Evolutionary conservation across 2,329 filamentous ascomycete species (phyloP).

Genomic region (Calonectria pauciramosa): DNA sequence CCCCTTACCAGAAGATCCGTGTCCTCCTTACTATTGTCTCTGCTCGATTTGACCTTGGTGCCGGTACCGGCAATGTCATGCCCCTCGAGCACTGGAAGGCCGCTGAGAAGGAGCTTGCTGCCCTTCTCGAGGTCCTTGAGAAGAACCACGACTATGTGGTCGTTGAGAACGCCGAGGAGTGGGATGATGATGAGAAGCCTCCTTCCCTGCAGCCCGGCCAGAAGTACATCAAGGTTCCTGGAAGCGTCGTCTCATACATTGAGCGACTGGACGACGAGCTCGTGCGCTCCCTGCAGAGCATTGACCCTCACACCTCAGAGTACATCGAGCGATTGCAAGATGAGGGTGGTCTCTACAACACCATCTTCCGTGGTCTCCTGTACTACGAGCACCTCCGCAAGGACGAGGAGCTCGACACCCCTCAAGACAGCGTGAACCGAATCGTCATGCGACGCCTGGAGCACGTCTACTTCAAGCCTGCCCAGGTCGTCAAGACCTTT

Average conservation of each 20-base stretch:
- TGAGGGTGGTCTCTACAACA: slow-evolving; percentile 90
- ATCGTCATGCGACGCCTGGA: slow-evolving; percentile 94
- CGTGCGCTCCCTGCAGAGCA: slow-evolving; percentile 94
- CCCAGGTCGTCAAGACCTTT: slow-evolving; percentile 91
- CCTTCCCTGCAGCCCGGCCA: slow-evolving; percentile 81
- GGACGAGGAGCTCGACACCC: slow-evolving; percentile 76
- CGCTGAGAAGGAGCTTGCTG: slow-evolving; percentile 87
- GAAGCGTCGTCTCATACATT: slow-evolving; percentile 93
- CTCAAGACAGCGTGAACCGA: slow-evolving; percentile 91
- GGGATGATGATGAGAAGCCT: slow-evolving; percentile 98
- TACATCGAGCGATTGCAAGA: slow-evolving; percentile 97
- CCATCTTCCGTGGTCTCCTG: slow-evolving; percentile 87
- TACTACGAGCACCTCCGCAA: slow-evolving; percentile 89
- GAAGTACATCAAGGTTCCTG: slow-evolving; percentile 89
- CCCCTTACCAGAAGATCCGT: slow-evolving; percentile 93
- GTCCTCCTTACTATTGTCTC: slow-evolving; percentile 93
- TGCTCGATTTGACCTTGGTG: slow-evolving; percentile 92
- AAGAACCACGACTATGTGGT: slow-evolving; percentile 85
- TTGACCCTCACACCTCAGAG: slow-evolving; percentile 98
- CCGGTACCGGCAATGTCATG: slow-evolving; percentile 85
- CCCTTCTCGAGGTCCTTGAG: slow-evolving; percentile 84
- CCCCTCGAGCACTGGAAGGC: slow-evolving; percentile 96
- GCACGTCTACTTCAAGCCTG: slow-evolving; percentile 99
- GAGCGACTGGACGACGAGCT: slow-evolving; percentile 98
- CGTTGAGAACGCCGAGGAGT: slow-evolving; percentile 93